Conservation (phyloP, 805 yeast genomes). For the Ogataea kodamae region DNA sequence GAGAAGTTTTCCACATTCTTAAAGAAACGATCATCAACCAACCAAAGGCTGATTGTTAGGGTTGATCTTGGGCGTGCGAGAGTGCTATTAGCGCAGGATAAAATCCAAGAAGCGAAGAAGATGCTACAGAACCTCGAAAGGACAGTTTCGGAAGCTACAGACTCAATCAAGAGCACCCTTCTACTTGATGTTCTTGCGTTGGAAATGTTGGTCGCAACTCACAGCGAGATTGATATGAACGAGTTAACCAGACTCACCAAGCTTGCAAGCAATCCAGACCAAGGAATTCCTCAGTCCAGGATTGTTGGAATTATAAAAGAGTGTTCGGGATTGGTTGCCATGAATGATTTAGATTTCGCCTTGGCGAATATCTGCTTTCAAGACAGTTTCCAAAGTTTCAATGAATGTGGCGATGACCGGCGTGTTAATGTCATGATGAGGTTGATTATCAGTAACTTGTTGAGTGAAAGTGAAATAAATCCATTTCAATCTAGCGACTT, state of each 20-base stretch:
- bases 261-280: slow-evolving; percentile 44
- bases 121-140: slow-evolving; percentile 38
- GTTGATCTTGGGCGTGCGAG: slow-evolving; percentile 44
- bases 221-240: slow-evolving; percentile 31
- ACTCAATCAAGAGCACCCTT: slow-evolving; percentile 43
- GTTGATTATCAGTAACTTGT: slow-evolving; percentile 56
- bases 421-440: slow-evolving; percentile 58
- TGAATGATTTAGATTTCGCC: slow-evolving; percentile 57
- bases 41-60: slow-evolving; percentile 46
- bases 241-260: slow-evolving; percentile 46
- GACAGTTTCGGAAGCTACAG: slow-evolving; percentile 38
- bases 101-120: slow-evolving; percentile 32
- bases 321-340: slow-evolving; percentile 68
- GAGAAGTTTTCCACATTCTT: slow-evolving; percentile 21
- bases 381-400: slow-evolving; percentile 46
- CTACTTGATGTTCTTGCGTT: slow-evolving; percentile 64
- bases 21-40: slow-evolving; percentile 7
- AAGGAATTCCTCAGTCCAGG: slow-evolving; percentile 73
- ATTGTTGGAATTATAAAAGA: slow-evolving; percentile 73
- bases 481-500: slow-evolving; percentile 76
- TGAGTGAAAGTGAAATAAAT: slow-evolving; percentile 62
- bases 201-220: slow-evolving; percentile 54
- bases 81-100: slow-evolving; percentile 29
- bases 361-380: slow-evolving; percentile 48
- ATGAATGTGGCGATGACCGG: slow-evolving; percentile 56